A percentile compares a stretch with the other conserved stretches of the same genome.
Conservation (phyloP, 768 basidiomycete species). For the Lactarius hengduanensis region DNA sequence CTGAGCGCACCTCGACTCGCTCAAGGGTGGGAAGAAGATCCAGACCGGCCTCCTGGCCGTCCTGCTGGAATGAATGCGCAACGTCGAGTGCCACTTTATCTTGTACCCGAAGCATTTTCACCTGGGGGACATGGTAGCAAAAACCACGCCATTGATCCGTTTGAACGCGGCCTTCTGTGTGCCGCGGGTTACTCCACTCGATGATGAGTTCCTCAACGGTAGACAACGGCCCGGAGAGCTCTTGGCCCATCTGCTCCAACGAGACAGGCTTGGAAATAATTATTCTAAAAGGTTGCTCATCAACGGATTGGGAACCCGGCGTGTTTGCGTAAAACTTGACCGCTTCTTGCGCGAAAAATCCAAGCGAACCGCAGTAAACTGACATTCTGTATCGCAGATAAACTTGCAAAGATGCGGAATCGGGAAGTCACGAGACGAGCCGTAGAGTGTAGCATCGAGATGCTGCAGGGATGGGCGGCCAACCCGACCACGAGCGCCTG, state of each 20-base stretch:
- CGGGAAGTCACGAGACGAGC: background rate
- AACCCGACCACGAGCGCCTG: background rate
- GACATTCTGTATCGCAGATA: background rate
- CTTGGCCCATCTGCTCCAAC: background rate
- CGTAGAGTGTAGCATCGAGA: background rate
- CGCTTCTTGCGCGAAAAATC: too few relatives aligned
- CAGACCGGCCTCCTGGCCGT: too few relatives aligned
- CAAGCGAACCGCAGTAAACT: background rate
- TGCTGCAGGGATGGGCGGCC: conserved; percentile 6
- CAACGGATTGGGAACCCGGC: background rate
- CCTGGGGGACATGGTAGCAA: too few relatives aligned
- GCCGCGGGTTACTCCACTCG: too few relatives aligned
- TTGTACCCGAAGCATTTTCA: too few relatives aligned
- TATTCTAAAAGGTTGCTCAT: background rate
- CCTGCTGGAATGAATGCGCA: too few relatives aligned
- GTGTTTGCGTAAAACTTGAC: background rate
- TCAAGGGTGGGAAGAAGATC: too few relatives aligned
- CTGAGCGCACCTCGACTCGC: too few relatives aligned
- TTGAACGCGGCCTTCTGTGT: too few relatives aligned
- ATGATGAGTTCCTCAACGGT: conserved; percentile 5
- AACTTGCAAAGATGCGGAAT: background rate
- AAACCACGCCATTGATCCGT: too few relatives aligned
- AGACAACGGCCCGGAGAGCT: background rate
- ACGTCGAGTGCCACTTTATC: too few relatives aligned
- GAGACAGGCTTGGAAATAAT: background rate